Base-by-base conservation (phyloP, 2,329 filamentous ascomycete species). In the Ophiostoma tasmaniense region DNA sequence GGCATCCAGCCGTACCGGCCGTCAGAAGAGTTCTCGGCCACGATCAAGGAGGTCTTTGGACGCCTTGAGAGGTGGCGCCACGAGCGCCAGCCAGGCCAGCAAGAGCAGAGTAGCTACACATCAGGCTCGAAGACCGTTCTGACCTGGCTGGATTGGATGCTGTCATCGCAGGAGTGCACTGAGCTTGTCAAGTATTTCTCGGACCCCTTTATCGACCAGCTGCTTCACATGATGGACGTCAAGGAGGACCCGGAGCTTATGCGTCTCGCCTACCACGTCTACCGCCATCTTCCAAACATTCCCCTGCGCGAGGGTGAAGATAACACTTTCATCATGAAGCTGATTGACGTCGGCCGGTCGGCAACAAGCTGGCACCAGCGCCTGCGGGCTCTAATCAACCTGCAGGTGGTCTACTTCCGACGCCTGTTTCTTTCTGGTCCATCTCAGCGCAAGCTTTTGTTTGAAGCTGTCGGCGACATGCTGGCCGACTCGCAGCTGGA, bases 161-260 rank as follows among this genome's bases (percentile, higher is more conserved):
- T 99, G 2, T 92, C 91, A 2, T 96, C 92, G 0, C 91, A 96
- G 72, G 95, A 98, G 77, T 99, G 95, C 79, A 96, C 88, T 0
- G 90, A 95, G 76, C 86, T 99, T 17, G 87, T 96, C 22, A 88
- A 89, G 3, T 98, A 97, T 84, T 98, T 99, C 82, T 90, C 93
- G 0, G 85, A 91, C 45, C 84, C 90, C 0, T 94, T 98, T 76
- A 95, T 96, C 77, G 91, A 95, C 74, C 91, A 97, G 77, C 86
- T 99, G 17, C 82, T 99, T 67, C 93, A 99, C 81, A 99, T 99
- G 95, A 99, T 99, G 94, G 95, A 99, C 76, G 92, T 99, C 77
- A 98, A 98, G 78, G 95, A 99, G 78, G 95, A 99, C 75, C 93
- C 92, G 0, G 96, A 99, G 78, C 85, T 99, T 1, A 96, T 97